Base-by-base conservation (phyloP, 2,329 filamentous ascomycete species). In the Elsinoe fawcettii region DNA sequence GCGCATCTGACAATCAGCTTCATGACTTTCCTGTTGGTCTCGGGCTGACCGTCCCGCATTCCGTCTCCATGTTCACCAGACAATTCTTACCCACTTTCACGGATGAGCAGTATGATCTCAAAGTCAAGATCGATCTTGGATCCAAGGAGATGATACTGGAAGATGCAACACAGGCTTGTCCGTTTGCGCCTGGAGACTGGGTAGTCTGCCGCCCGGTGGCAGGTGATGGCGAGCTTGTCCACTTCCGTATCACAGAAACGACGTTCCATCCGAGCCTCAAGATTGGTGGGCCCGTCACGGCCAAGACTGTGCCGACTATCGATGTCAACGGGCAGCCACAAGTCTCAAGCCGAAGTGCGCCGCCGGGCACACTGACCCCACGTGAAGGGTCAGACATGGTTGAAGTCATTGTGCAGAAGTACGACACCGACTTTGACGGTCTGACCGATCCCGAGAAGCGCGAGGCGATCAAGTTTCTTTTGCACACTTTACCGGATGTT, bases 401-500 rank as follows among this genome's bases (percentile, higher is more conserved):
- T 3, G 57, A 63, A 3, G 72, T 69, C 1, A 66, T 60, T 5
- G 73, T 75, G 57, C 66, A 71, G 41, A 61, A 76, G 7, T 87
- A 83, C 63, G 69, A 78, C 55, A 68, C 74, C 12, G 79, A 84
- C 54, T 81, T 88, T 47, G 82, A 86, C 59, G 72, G 77, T 2
- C 66, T 87, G 11, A 27, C 64, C 0, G 63, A 73, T 0, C 1
- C 32, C 0, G 63, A 71, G 2, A 85, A 85, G 65, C 70, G 72
- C 23, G 70, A 75, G 2, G 71, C 72, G 1, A 78, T 83, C 11
- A 73, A 82, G 55, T 66, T 71, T 3, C 66, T 83, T 18, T 70
- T 89, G 0, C 74, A 81, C 11, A 75, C 79, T 1, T 72, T 90
- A 2, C 87, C 88, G 0, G 71, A 78, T 1, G 78, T 91, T 2